These are phyloP conservation scores for Colletotrichum higginsianum DNA, from an alignment of 2,329 filamentous ascomycete species.

Conservation along the genomic window DNA sequence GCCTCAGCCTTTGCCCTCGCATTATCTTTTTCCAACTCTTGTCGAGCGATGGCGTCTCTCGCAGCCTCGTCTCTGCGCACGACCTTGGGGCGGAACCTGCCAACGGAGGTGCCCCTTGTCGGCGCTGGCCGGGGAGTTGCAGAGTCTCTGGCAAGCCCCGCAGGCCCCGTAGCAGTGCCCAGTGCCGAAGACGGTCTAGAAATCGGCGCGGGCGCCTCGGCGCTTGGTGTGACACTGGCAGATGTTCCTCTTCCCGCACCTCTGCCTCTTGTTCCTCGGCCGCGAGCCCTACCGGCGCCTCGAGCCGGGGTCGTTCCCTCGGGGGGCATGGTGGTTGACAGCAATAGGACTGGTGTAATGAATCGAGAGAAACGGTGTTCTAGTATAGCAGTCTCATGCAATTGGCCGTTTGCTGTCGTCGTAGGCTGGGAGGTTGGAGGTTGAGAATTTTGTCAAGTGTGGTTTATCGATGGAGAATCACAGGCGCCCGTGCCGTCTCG, in stretches of 20 bases:
- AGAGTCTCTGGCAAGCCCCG: constrained; percentile 44
- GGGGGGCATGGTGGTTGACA: constrained; percentile 33
- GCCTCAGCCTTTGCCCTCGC: constrained; percentile 43
- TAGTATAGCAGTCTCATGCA: neutral
- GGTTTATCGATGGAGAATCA: constrained; percentile 13
- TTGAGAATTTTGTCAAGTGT: constrained; percentile 2
- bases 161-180: constrained; percentile 12
- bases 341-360: neutral
- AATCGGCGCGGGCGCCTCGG: constrained; percentile 19
- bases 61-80: constrained; percentile 66
- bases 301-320: constrained; percentile 37
- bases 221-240: constrained; percentile 29
- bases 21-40: constrained; percentile 60
- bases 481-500: constrained; percentile 3
- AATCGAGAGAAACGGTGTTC: neutral
- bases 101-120: constrained; percentile 53
- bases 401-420: neutral
- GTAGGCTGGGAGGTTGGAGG: no score
- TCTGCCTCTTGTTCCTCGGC: constrained; percentile 40
- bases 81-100: constrained; percentile 64
- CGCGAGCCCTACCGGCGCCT: constrained; percentile 41
- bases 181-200: constrained; percentile 29
- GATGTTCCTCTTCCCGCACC: constrained; percentile 30
- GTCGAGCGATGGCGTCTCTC: constrained; percentile 61
- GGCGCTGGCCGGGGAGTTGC: constrained; percentile 51